Evolutionary conservation across 2,329 filamentous ascomycete species (phyloP).

Genomic region (Botryotinia narcissicola): DNA sequence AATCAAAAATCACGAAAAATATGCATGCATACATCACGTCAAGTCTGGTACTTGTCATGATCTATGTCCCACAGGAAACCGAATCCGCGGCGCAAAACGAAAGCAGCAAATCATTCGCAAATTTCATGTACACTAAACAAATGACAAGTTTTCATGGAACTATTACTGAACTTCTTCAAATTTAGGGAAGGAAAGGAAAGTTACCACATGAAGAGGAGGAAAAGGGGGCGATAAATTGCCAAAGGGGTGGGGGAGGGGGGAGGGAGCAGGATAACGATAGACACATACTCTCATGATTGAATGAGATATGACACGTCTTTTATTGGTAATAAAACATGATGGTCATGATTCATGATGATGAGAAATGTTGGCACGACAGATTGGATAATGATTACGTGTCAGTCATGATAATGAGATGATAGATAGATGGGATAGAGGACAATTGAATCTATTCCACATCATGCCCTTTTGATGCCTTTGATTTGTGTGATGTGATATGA

Average conservation of each 20-base stretch:
- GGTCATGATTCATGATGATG: slow-evolving; percentile 17
- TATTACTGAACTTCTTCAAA: neutral
- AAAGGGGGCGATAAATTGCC: slow-evolving; percentile 11
- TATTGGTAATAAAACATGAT: neutral
- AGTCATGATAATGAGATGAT: slow-evolving; percentile 8
- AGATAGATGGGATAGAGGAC: slow-evolving; percentile 45
- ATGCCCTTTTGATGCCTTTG: neutral
- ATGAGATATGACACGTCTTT: slow-evolving; percentile 14
- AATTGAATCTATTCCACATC: slow-evolving; percentile 46
- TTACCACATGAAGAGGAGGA: slow-evolving; percentile 19
- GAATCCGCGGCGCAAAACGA: slow-evolving; percentile 34
- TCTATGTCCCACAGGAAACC: slow-evolving; percentile 33
- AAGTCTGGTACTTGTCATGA: slow-evolving; percentile 29
- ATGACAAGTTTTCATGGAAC: slow-evolving; percentile 17
- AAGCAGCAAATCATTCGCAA: slow-evolving; percentile 1
- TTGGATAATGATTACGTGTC: slow-evolving; percentile 8
- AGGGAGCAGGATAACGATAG: neutral
- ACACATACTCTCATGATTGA: slow-evolving; percentile 9
- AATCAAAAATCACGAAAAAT: slow-evolving; percentile 7
- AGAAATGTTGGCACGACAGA: neutral
- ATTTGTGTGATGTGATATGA: slow-evolving; percentile 1
- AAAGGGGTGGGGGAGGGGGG: neutral
- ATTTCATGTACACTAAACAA: slow-evolving; percentile 3
- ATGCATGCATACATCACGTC: slow-evolving; percentile 25
- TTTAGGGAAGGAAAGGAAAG: neutral